Conservation (phyloP, 192 early-diverging fungal species). For the Thoreauomyces humboldtii region DNA sequence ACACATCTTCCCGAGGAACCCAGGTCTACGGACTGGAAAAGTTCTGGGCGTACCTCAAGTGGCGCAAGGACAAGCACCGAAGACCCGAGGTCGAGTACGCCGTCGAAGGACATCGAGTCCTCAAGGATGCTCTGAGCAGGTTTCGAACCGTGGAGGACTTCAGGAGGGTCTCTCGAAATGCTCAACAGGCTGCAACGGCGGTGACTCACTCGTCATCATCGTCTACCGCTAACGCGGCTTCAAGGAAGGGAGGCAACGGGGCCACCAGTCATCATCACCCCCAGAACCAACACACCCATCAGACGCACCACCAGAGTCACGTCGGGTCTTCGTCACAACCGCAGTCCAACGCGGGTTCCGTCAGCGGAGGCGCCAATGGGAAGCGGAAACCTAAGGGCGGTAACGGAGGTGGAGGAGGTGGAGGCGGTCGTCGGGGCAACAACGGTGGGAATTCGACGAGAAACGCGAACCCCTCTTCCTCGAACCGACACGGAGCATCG, state of each 20-base stretch:
- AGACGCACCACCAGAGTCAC: not conserved
- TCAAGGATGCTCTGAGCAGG: conserved; percentile 27
- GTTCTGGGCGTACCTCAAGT: conserved; percentile 92
- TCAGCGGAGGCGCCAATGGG: not conserved
- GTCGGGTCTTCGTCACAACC: not conserved
- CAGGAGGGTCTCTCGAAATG: not conserved
- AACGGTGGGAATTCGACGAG: not conserved
- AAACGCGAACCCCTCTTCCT: not conserved
- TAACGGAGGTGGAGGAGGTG: no score
- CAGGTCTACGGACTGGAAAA: conserved; percentile 87
- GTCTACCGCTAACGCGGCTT: no score
- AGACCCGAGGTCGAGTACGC: conserved; percentile 43
- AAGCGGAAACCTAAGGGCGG: not conserved
- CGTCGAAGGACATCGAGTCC: conserved; percentile 15
- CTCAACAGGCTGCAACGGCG: not conserved
- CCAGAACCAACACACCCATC: conserved; percentile 7
- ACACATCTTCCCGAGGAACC: conserved; percentile 24
- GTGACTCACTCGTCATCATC: not conserved
- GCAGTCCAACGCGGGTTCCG: not conserved
- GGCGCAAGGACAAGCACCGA: conserved; percentile 76
- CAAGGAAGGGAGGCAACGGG: no score
- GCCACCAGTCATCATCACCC: not conserved
- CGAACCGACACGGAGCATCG: not conserved
- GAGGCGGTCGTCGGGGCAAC: no score
- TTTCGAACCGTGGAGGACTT: conserved; percentile 33